Percentiles rank a stretch among this genome's conserved stretches.
Conservation (phyloP, 768 basidiomycete species). For the Chalciporus chontae region DNA sequence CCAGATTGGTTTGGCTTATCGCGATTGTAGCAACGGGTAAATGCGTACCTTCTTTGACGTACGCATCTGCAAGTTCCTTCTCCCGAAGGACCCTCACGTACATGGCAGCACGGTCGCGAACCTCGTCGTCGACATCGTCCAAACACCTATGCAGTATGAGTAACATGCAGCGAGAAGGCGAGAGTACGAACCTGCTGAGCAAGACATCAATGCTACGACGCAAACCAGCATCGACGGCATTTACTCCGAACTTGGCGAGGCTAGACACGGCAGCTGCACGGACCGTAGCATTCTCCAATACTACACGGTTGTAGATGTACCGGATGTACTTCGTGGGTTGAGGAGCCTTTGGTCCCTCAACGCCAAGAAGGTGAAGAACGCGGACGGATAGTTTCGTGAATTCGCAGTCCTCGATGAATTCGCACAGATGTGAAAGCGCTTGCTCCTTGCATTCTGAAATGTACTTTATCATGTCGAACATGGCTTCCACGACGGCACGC, state of each 20-base stretch:
- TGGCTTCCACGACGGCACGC: constrained; percentile 97
- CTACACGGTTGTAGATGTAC: constrained; percentile 99
- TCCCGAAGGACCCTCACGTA: constrained; percentile 85
- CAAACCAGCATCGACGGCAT: constrained; percentile 71
- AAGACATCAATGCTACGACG: constrained; percentile 87
- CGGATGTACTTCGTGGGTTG: constrained; percentile 98
- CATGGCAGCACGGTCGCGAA: constrained; percentile 94
- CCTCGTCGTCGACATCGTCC: constrained; percentile 98
- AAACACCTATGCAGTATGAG: constrained; percentile 60
- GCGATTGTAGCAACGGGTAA: background rate
- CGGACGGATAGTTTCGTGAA: constrained; percentile 98
- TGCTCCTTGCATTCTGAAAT: constrained; percentile 95
- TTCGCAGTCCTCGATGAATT: constrained; percentile 99
- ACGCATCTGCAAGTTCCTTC: constrained; percentile 74
- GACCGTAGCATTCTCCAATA: constrained; percentile 96
- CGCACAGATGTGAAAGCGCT: constrained; percentile 95
- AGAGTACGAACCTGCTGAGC: constrained; percentile 61
- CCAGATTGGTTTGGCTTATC: background rate
- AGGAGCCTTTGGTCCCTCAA: constrained; percentile 94
- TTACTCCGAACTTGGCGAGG: constrained; percentile 95
- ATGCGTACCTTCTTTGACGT: constrained; percentile 84
- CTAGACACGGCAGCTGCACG: constrained; percentile 94
- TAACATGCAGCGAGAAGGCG: background rate
- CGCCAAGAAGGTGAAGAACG: constrained; percentile 89
- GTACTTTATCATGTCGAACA: constrained; percentile 99